These are phyloP conservation scores for Pseudocercospora fijiensis DNA, from an alignment of 2,329 filamentous ascomycete genomes.

Conservation along the genomic window DNA sequence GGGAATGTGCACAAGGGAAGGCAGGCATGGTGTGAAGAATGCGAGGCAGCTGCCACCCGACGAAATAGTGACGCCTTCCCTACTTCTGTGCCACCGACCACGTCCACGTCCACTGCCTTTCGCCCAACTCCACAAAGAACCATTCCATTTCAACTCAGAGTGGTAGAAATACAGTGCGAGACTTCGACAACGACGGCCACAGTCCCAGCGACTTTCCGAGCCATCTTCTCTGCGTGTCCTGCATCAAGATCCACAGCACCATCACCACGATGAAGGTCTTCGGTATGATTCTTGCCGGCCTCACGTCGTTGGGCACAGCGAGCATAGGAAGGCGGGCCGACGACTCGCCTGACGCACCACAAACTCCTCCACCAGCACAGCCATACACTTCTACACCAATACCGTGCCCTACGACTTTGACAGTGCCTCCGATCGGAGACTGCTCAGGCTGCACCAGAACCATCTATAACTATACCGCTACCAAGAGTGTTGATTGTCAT, in stretches of 20 bases:
- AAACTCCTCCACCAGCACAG: background rate
- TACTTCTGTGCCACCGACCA: background rate
- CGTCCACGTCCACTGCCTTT: background rate
- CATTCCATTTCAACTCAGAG: background rate
- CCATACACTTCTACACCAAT: background rate
- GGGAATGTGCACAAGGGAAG: background rate
- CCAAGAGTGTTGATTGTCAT: slow-evolving; percentile 18
- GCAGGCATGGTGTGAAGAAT: background rate
- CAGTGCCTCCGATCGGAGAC: slow-evolving; percentile 6
- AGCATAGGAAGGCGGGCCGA: background rate
- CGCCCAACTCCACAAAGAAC: background rate
- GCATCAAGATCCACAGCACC: background rate
- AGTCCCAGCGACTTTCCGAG: background rate
- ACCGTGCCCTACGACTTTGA: slow-evolving; percentile 20
- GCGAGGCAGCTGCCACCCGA: background rate
- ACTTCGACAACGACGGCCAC: background rate
- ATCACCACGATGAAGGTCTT: background rate
- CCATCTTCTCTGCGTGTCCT: background rate
- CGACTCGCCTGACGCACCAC: background rate
- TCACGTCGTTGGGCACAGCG: background rate
- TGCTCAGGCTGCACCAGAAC: slow-evolving; percentile 20
- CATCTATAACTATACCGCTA: slow-evolving; percentile 13
- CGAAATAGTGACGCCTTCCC: background rate
- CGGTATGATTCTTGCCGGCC: background rate
- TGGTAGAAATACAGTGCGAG: no score